Conservation (phyloP, 768 basidiomycete species). For the Hericium erinaceus region DNA sequence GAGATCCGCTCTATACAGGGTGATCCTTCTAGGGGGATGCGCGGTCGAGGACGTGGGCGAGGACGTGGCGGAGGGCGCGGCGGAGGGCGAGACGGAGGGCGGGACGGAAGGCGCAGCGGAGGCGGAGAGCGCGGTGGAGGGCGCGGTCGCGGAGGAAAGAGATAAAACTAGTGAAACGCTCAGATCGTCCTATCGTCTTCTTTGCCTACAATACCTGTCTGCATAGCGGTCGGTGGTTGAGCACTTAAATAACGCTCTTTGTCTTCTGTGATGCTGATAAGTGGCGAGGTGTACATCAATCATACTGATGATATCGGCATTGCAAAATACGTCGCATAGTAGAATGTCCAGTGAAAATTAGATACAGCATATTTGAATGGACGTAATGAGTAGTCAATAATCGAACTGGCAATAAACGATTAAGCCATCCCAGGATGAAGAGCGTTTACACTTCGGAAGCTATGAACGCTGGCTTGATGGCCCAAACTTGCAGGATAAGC, state of each 20-base stretch:
- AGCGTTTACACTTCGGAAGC: background rate
- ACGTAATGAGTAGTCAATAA: background rate
- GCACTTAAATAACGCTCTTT: too few species aligned
- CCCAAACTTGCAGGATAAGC: background rate
- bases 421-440: too few species aligned
- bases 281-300: too few species aligned
- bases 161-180: too few species aligned
- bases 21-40: constrained; percentile 7
- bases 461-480: background rate
- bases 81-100: background rate
- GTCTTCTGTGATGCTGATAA: too few species aligned
- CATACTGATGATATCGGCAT: too few species aligned
- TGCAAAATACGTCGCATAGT: too few species aligned
- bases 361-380: background rate
- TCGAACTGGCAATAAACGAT: too few species aligned
- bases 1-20: constrained; percentile 42
- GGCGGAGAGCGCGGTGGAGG: background rate
- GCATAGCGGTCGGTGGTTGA: too few species aligned
- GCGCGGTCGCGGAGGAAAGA: background rate
- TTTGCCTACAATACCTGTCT: too few species aligned
- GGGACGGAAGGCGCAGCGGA: too few species aligned
- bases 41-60: constrained; percentile 18
- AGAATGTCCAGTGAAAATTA: background rate
- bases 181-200: too few species aligned
- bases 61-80: constrained; percentile 11